Conservation (phyloP, 2,329 filamentous ascomycete species). For the Colletotrichum simmondsii region DNA sequence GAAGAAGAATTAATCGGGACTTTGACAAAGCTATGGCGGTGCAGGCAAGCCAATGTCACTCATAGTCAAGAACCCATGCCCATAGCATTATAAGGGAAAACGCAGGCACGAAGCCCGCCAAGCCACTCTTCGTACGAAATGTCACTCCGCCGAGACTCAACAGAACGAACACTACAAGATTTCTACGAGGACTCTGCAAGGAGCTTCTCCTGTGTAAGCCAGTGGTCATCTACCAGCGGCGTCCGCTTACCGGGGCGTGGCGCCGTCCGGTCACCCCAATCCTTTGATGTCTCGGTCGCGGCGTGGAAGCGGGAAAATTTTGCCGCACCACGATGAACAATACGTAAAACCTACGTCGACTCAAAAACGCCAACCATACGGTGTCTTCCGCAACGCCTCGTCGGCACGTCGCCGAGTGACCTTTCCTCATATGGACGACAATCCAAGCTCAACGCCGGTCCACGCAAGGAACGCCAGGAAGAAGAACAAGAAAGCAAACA, state of each 20-base stretch:
- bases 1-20: background rate
- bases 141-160: background rate
- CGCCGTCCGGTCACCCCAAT: conserved; percentile 15
- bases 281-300: conserved; percentile 24
- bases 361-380: background rate
- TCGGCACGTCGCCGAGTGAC: conserved; percentile 24
- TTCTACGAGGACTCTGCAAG: background rate
- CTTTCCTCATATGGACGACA: conserved; percentile 15
- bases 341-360: background rate
- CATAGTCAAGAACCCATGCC: background rate
- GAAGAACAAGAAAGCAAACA: conserved; percentile 19
- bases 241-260: conserved; percentile 24
- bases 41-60: conserved; percentile 22
- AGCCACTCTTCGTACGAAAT: conserved; percentile 21
- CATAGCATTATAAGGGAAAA: conserved; percentile 1
- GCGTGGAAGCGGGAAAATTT: conserved; percentile 10
- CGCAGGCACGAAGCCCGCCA: background rate
- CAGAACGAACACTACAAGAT: background rate
- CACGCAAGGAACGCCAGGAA: conserved; percentile 21
- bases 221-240: conserved; percentile 2
- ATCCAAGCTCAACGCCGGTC: conserved; percentile 27
- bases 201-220: background rate
- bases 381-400: conserved; percentile 7
- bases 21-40: conserved; percentile 6
- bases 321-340: background rate